Evolutionary conservation across 2,329 filamentous ascomycete genomes (phyloP).

Genomic region (Scortechinia acanthostroma): DNA sequence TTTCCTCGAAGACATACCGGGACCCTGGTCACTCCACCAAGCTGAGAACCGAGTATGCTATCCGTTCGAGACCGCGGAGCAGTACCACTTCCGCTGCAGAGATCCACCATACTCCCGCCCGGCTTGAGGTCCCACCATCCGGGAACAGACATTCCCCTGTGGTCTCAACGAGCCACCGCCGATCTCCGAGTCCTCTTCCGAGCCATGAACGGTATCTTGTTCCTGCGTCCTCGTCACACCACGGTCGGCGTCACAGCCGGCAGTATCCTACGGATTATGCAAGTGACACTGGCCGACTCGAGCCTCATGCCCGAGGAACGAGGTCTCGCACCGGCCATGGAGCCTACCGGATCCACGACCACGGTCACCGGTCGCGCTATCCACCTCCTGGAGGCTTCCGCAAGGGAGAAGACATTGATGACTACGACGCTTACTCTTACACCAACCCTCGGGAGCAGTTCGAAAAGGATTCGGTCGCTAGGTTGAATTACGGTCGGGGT

Average conservation of each 20-base stretch:
- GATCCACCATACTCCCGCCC: background rate
- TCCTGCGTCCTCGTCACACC: background rate
- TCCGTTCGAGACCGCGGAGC: background rate
- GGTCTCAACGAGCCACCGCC: background rate
- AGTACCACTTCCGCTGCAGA: background rate
- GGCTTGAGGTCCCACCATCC: background rate
- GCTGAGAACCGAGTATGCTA: background rate
- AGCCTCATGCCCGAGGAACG: no score
- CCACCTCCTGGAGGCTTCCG: conserved; percentile 10
- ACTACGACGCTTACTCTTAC: conserved; percentile 33
- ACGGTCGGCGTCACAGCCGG: background rate
- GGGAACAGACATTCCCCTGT: background rate
- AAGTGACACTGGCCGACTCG: background rate
- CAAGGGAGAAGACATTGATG: conserved; percentile 21
- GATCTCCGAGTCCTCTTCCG: background rate
- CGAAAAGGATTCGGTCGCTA: conserved; percentile 23
- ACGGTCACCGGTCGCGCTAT: background rate
- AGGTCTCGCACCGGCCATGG: background rate
- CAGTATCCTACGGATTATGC: background rate
- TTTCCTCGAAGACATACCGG: background rate
- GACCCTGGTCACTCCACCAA: background rate
- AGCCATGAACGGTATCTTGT: background rate
- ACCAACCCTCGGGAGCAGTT: conserved; percentile 35
- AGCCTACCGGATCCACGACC: background rate
- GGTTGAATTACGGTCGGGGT: conserved; percentile 9